These are phyloP conservation scores for Petrea volubilis DNA, from an alignment of 257 asterid species.

Conservation along the genomic window DNA sequence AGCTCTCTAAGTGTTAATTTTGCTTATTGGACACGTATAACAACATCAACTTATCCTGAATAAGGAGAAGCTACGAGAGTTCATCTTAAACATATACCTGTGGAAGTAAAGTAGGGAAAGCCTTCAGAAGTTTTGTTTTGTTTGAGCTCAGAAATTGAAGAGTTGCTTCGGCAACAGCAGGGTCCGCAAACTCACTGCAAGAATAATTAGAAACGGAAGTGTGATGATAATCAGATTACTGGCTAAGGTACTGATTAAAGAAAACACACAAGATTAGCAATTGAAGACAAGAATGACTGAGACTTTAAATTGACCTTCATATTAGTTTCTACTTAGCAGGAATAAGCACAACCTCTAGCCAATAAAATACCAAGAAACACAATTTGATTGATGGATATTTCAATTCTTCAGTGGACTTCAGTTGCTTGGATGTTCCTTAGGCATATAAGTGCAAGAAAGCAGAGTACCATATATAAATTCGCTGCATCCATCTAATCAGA, in stretches of 20 bases:
- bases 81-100: conserved; percentile 55
- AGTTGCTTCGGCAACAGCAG: conserved; percentile 88
- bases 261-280: conserved; percentile 14
- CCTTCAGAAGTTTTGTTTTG: conserved; percentile 59
- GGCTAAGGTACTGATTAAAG: neutral
- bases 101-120: conserved; percentile 82
- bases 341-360: conserved; percentile 8
- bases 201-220: conserved; percentile 28
- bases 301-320: conserved; percentile 7
- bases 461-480: neutral
- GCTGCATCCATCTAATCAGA: conserved; percentile 16
- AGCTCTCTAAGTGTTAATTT: neutral
- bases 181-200: conserved; percentile 97
- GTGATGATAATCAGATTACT: conserved; percentile 6
- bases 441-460: neutral
- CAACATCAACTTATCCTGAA: neutral
- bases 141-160: conserved; percentile 74
- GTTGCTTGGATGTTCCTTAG: conserved; percentile 16
- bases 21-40: neutral
- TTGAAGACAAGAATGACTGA: neutral
- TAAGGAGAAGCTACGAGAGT: neutral
- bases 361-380: neutral
- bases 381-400: neutral
- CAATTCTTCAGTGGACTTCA: neutral
- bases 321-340: conserved; percentile 16